Base-by-base conservation (phyloP, 2,329 filamentous ascomycete species). In the Leptographium radiaticola region DNA sequence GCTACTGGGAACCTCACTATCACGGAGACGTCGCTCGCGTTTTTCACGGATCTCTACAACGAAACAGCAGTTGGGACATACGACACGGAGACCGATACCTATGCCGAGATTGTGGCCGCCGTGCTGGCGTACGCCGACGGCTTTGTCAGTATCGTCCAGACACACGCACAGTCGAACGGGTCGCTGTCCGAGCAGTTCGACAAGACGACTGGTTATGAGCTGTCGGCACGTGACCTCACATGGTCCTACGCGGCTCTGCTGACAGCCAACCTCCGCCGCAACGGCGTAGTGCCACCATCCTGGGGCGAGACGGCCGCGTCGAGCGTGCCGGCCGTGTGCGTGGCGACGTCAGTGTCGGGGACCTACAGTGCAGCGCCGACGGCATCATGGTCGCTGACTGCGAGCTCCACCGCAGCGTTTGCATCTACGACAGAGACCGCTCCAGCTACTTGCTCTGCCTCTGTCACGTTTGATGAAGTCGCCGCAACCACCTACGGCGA, bases 221-320 rank as follows among this genome's bases (percentile, higher is more conserved):
- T 83, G 5, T 86, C 82, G 1, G 85, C 84, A 1, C 68, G 70
- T 18, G 81, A 88, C 58, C 69, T 88, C 33, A 87, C 84, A 4
- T 88, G 84, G 84, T 86, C 83, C 0, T 87, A 87, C 59, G 82
- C 83, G 1, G 75, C 83, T 0, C 83, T 88, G 65, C 68, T 88
- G 48, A 84, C 83, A 0, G 77, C 77, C n/a, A 68, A 71, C 30
- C 74, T 74, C 44, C 76, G 82, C 40, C 76, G 82, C 48, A 73
- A 74, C 48, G 74, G 74, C 20, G 61, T 75, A 16, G 66, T 81
- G 10, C 80, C 81, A 1, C 68, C 73, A 81, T 71, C 72, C 5
- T 72, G 68, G 46, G 62, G 69, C 4, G 73, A 71, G 55, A 69
- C 70, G 0, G 33, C n/a, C 16, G 53, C 52, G 2, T 45, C 52